Evolutionary conservation across 192 early-diverging fungal species (phyloP).

Genomic region (Diversispora epigaea): DNA sequence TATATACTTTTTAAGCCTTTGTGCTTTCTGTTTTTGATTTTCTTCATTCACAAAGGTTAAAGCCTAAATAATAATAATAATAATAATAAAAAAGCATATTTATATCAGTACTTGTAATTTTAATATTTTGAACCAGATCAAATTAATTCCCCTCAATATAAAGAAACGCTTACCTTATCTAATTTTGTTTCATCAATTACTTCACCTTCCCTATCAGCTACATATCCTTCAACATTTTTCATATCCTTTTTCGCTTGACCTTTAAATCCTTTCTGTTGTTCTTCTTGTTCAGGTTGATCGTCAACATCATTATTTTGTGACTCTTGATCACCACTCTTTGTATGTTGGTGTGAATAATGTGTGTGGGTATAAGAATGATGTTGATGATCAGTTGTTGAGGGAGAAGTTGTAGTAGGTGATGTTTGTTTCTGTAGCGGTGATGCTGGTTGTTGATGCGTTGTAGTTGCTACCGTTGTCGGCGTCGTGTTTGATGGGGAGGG

Average conservation of each 20-base stretch:
- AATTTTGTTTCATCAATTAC: conserved; percentile 52
- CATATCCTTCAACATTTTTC: conserved; percentile 52
- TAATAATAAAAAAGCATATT: neutral
- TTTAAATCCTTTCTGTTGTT: conserved; percentile 46
- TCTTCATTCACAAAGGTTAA: conserved; percentile 25
- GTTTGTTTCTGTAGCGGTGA: neutral
- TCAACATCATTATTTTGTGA: conserved; percentile 12
- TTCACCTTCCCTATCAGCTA: conserved; percentile 46
- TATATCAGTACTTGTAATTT: neutral
- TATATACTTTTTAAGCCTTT: conserved; percentile 27
- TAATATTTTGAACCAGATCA: neutral
- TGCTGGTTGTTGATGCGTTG: too few relatives aligned
- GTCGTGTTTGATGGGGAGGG: too few relatives aligned
- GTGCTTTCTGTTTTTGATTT: neutral
- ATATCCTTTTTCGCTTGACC: conserved; percentile 59
- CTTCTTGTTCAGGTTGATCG: conserved; percentile 44
- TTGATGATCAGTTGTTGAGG: neutral
- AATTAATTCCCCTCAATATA: neutral
- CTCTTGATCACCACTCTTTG: neutral
- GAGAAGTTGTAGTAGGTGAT: neutral
- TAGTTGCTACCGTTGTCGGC: too few relatives aligned
- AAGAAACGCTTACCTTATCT: conserved; percentile 45
- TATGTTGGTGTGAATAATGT: neutral
- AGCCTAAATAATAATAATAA: conserved; percentile 6
- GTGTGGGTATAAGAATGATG: neutral